These are phyloP conservation scores for Xylariomycetidae sp. DNA, from an alignment of 2,329 filamentous ascomycete species.

Conservation along the genomic window DNA sequence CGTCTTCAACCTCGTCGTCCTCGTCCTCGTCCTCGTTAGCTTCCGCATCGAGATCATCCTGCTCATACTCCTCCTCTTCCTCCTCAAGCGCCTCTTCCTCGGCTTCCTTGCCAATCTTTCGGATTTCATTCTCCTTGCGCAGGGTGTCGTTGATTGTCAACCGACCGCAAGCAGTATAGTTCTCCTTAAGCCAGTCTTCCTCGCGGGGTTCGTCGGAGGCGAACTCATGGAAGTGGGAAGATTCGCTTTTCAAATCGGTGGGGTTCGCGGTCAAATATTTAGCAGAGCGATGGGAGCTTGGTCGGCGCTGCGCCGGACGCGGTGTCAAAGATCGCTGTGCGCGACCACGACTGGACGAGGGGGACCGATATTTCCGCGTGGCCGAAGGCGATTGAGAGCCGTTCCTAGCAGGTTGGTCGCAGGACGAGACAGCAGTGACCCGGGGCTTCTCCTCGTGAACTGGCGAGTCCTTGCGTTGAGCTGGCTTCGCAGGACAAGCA, in stretches of 20 bases:
- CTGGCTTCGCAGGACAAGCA: conserved; percentile 57
- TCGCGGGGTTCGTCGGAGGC: conserved; percentile 74
- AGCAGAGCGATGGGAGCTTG: conserved; percentile 32
- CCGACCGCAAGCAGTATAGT: conserved; percentile 58
- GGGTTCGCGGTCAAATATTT: conserved; percentile 47
- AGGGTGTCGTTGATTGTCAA: conserved; percentile 88
- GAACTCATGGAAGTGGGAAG: conserved; percentile 80
- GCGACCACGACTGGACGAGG: conserved; percentile 21
- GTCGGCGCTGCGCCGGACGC: conserved; percentile 31
- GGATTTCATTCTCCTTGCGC: conserved; percentile 81
- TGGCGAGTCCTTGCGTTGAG: conserved; percentile 33
- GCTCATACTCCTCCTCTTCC: conserved; percentile 42
- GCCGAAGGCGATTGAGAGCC: conserved; percentile 15
- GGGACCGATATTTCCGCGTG: conserved; percentile 23
- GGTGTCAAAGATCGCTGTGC: conserved; percentile 24
- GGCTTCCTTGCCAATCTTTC: conserved; percentile 78
- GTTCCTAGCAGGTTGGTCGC: too few relatives aligned
- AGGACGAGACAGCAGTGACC: conserved; percentile 1
- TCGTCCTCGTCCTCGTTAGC: conserved; percentile 44
- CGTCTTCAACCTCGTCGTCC: conserved; percentile 42
- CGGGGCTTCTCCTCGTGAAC: conserved; percentile 21
- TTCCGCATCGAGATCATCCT: conserved; percentile 43
- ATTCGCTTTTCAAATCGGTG: conserved; percentile 46
- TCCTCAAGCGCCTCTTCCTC: conserved; percentile 81
- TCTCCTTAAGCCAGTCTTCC: conserved; percentile 82